These are phyloP conservation scores for Globisporangium emineosum DNA, from an alignment of 352 stramenopile genomes.

Conservation along the genomic window DNA sequence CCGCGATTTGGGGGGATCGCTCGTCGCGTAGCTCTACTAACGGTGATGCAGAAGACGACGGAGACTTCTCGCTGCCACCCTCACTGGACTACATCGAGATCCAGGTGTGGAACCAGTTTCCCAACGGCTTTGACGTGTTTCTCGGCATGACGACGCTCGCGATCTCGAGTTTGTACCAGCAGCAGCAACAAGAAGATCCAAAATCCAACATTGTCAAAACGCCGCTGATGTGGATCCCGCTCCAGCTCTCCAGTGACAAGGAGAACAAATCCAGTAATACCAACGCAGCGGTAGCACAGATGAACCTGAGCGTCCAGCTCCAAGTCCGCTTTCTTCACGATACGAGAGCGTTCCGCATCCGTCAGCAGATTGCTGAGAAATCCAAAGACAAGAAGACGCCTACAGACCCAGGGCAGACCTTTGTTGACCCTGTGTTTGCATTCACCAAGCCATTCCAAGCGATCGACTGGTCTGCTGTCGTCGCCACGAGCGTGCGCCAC, in stretches of 20 bases:
- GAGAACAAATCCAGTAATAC: neutral
- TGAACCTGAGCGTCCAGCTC: constrained; percentile 38
- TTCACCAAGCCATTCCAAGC: constrained; percentile 44
- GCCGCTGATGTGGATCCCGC: constrained; percentile 34
- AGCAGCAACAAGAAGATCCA: constrained; percentile 14
- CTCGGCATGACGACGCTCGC: constrained; percentile 39
- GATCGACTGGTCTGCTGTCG: constrained; percentile 60
- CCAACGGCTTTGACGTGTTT: constrained; percentile 52
- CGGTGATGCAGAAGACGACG: neutral
- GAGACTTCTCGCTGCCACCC: constrained; percentile 25
- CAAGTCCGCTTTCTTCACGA: constrained; percentile 31
- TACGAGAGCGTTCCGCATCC: constrained; percentile 24
- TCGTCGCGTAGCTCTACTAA: neutral
- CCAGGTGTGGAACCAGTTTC: constrained; percentile 66
- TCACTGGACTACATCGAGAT: constrained; percentile 44
- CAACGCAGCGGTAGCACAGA: constrained; percentile 5
- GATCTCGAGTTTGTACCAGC: constrained; percentile 23
- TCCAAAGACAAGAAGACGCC: neutral
- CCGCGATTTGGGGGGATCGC: constrained; percentile 27
- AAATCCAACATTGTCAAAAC: constrained; percentile 10
- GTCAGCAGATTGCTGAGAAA: constrained; percentile 16
- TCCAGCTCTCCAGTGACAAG: constrained; percentile 24
- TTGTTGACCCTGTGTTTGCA: constrained; percentile 53
- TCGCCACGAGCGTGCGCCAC: constrained; percentile 47
- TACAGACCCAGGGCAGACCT: neutral